Base-by-base conservation (phyloP, 2,329 filamentous ascomycete genomes). In the Rasamsonia emersonii region DNA sequence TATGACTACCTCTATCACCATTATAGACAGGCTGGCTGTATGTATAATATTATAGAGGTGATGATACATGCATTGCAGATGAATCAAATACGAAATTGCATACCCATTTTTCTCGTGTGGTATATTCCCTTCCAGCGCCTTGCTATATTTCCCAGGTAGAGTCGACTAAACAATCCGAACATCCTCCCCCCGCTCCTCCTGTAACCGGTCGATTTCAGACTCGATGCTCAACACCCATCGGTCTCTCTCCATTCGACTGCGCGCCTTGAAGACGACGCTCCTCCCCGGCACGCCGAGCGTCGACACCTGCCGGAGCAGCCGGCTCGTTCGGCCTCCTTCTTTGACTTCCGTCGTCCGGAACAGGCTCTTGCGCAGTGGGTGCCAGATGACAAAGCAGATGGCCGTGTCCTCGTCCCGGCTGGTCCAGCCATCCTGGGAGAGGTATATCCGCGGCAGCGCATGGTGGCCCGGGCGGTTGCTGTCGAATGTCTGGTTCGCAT, bases 361-460 rank as follows among this genome's bases (percentile, higher is more conserved):
- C 45, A 71, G 68, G 6, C 64, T 67, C 45, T 74, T 76, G 37
- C 61, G 65, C 40, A 68, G 64, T 21, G 70, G 70, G 42, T 77
- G 70, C 76, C 76, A 80, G 24, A 80, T 61, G n/a, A 79, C 75
- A 46, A 80, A 80, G 2, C 71, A 76, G 1, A 73, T 77, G 58
- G 76, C 75, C n/a, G 71, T 69, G 44, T 79, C 76, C 44, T 79
- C 75, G 41, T 80, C 76, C 0, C 67, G 70, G 16, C 64, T 71
- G 13, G 73, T 79, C 68, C 73, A 78, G 11, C 65, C 65, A 40
- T 79, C 74, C 32, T 73, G 45, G 3, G 53, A 65, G 18, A 71
- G 65, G 44, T 77, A 79, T 4, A 77, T 67, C 3, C 73, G 61
- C 3, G 76, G 75, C 7, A 79, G 54, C 3, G 73, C 69, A 36